Conservation (phyloP, 805 yeast species). For the Diddensiella caesifluorescens region DNA sequence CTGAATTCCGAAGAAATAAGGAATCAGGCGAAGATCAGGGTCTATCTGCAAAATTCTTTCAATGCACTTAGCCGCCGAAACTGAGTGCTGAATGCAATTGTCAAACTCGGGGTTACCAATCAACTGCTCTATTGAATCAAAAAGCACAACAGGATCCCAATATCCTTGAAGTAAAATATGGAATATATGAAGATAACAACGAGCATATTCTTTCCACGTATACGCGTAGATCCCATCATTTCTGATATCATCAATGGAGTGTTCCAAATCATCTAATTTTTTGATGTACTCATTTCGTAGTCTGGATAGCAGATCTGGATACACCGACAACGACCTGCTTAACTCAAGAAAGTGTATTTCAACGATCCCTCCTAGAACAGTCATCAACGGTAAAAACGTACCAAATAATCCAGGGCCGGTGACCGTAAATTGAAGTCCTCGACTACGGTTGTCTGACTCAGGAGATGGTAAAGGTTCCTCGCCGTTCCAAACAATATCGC, state of each 20-base stretch:
- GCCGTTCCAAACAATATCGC: conserved; percentile 32
- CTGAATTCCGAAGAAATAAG: conserved; percentile 29
- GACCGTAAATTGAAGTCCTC: conserved; percentile 18
- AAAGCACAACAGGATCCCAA: conserved; percentile 28
- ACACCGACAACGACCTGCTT: conserved; percentile 5
- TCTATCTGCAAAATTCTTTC: conserved; percentile 24
- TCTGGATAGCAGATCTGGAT: conserved; percentile 1
- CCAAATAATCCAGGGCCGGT: conserved; percentile 34
- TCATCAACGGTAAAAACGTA: conserved; percentile 34
- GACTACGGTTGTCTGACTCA: conserved; percentile 28
- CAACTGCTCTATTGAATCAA: conserved; percentile 20
- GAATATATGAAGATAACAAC: conserved; percentile 23
- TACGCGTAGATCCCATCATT: conserved; percentile 1
- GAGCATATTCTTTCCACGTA: conserved; percentile 20
- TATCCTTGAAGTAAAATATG: conserved; percentile 24
- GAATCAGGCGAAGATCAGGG: conserved; percentile 25
- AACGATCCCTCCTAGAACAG: conserved; percentile 30
- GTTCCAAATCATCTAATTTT: conserved; percentile 8
- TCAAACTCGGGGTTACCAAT: conserved; percentile 20
- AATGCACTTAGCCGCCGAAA: conserved; percentile 23
- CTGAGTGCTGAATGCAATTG: conserved; percentile 23
- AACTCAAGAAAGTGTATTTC: conserved; percentile 17
- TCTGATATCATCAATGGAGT: conserved; percentile 11
- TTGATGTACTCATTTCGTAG: conserved; percentile 3
- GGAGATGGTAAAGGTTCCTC: conserved; percentile 26